A percentile compares a stretch with the other conserved stretches of the same genome.
phyloP scores from a whole-genome alignment of 768 basidiomycete species.

The Brasilioporus rufonigricans region DNA sequence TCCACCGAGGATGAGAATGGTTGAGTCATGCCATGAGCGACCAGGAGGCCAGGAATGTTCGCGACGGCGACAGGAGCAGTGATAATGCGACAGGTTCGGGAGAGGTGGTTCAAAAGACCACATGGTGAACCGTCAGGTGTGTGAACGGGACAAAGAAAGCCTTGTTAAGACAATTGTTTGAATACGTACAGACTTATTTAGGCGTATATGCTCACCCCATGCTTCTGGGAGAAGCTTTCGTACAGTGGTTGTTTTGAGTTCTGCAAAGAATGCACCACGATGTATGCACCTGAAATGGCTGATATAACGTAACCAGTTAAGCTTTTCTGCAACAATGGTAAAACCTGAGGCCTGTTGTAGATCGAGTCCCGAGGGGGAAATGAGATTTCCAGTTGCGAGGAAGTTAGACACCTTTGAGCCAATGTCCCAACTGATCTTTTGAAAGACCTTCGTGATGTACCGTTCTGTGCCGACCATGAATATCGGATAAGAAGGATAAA shows the following conservation, averaged over 20 bases:
- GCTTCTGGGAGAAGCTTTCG: constrained; percentile 96
- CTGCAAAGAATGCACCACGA: constrained; percentile 98
- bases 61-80: constrained; percentile 71
- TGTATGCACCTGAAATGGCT: constrained; percentile 98
- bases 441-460: constrained; percentile 74
- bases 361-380: constrained; percentile 94
- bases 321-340: constrained; percentile 97
- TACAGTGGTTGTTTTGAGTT: constrained; percentile 96
- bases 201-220: constrained; percentile 66
- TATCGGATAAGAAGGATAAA: neutral
- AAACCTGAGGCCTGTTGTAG: constrained; percentile 98
- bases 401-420: constrained; percentile 90
- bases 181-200: neutral
- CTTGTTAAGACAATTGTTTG: constrained; percentile 37
- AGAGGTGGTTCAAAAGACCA: constrained; percentile 95
- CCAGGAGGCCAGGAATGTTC: constrained; percentile 79
- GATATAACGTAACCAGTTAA: constrained; percentile 98
- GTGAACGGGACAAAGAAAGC: constrained; percentile 97
- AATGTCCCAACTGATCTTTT: constrained; percentile 86
- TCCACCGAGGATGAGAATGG: constrained; percentile 77
- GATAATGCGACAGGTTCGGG: constrained; percentile 88
- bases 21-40: constrained; percentile 92
- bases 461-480: constrained; percentile 47
- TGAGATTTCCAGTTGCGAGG: constrained; percentile 93
- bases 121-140: constrained; percentile 98